phyloP scores from a whole-genome alignment of 305 asterid genomes.

The Plantago lanceolata region DNA sequence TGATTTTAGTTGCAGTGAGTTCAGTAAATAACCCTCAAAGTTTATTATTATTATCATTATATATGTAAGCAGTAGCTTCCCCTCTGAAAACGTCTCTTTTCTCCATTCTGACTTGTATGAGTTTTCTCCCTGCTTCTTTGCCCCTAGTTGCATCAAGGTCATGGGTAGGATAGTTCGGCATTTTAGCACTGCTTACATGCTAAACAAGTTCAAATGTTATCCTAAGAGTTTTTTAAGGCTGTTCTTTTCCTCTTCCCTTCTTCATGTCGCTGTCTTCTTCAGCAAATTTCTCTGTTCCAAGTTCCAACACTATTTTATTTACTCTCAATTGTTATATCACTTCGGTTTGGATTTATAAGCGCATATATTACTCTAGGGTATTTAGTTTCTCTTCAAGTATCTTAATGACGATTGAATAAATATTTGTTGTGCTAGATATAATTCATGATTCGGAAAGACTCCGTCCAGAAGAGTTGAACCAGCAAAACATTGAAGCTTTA shows the following conservation, averaged over 20 bases:
- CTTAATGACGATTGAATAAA: constrained; percentile 13
- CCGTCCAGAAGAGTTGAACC: constrained; percentile 96
- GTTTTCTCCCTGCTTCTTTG: background rate
- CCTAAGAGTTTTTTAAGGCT: constrained; percentile 1
- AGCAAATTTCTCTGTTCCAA: background rate
- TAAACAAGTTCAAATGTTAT: constrained; percentile 6
- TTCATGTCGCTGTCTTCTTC: constrained; percentile 4
- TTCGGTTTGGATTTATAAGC: background rate
- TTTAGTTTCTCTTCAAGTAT: constrained; percentile 21
- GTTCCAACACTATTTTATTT: background rate
- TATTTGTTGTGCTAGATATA: constrained; percentile 41
- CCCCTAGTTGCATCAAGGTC: background rate
- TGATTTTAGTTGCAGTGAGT: constrained; percentile 12
- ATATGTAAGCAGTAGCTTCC: background rate
- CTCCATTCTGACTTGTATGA: too few relatives aligned
- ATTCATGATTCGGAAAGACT: constrained; percentile 77
- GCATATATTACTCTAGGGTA: background rate
- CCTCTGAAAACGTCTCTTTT: background rate
- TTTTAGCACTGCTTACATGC: constrained; percentile 6
- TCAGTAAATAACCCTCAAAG: constrained; percentile 8
- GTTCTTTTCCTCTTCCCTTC: constrained; percentile 4
- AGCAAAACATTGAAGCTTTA: constrained; percentile 92
- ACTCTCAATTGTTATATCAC: background rate
- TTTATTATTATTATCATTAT: background rate
- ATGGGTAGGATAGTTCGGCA: constrained; percentile 9